Conservation (phyloP, 1,284 basidiomycete species). For the Trametes versicolor region DNA sequence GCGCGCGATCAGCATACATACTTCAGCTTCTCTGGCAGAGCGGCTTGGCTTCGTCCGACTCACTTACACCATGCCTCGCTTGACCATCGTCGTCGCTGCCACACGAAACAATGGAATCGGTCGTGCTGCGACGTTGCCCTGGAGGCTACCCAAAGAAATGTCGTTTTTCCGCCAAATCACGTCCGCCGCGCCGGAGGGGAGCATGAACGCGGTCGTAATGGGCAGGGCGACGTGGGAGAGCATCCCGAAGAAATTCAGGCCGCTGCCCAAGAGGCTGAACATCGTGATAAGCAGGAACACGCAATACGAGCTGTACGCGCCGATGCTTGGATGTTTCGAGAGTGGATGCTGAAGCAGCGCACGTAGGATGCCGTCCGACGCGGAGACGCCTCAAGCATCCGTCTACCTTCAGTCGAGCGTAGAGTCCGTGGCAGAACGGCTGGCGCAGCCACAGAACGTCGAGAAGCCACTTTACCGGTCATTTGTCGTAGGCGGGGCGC, state of each 20-base stretch:
- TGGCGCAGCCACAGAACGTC: constrained; percentile 29
- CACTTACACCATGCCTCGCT: constrained; percentile 49
- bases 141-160: constrained; percentile 92
- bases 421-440: constrained; percentile 31
- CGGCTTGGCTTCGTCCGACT: neutral
- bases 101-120: constrained; percentile 93
- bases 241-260: constrained; percentile 91
- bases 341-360: constrained; percentile 5
- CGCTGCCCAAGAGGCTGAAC: constrained; percentile 83
- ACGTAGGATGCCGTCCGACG: constrained; percentile 32
- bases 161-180: constrained; percentile 92
- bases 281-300: constrained; percentile 80
- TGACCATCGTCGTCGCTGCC: constrained; percentile 95
- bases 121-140: constrained; percentile 80
- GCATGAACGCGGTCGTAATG: constrained; percentile 90
- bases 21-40: neutral
- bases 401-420: constrained; percentile 34
- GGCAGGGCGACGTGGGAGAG: constrained; percentile 98
- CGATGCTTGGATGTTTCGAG: neutral
- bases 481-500: constrained; percentile 93
- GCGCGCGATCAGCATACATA: constrained; percentile 2
- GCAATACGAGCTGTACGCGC: constrained; percentile 71
- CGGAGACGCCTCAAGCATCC: constrained; percentile 26
- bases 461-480: constrained; percentile 52
- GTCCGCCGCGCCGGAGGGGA: constrained; percentile 62